Percentiles rank a stretch among this genome's conserved stretches.
These are phyloP conservation scores for Hemisphaericaspora xylanilytica DNA, from an alignment of 1,139 yeast species.

Conservation along the genomic window DNA sequence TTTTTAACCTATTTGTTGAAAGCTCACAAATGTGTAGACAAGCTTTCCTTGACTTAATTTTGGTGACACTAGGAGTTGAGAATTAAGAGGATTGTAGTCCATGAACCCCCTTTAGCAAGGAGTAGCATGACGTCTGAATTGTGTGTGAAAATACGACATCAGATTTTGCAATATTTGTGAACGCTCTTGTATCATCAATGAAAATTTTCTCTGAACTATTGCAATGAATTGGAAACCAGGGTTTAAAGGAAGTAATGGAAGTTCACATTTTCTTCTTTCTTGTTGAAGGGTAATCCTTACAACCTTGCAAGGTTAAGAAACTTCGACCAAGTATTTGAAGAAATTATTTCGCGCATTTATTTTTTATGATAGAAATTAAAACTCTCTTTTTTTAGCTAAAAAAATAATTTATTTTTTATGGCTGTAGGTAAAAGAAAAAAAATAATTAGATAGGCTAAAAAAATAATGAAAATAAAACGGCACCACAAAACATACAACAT, in stretches of 20 bases:
- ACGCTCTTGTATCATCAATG: too few species aligned
- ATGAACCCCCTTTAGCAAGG: too few species aligned
- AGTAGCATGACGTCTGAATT: too few species aligned
- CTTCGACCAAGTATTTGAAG: neutral
- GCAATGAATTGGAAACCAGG: too few species aligned
- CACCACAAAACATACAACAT: slow-evolving; percentile 1
- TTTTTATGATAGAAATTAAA: neutral
- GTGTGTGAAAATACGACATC: too few species aligned
- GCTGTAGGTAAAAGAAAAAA: neutral
- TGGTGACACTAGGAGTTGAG: too few species aligned
- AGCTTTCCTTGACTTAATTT: too few species aligned
- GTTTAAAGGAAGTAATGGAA: neutral
- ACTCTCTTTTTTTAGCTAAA: neutral
- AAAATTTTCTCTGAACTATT: too few species aligned
- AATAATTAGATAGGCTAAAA: neutral
- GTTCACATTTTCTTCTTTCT: neutral
- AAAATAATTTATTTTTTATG: neutral
- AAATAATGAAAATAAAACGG: neutral
- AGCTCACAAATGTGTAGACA: too few species aligned
- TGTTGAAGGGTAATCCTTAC: neutral
- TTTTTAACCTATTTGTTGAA: too few species aligned
- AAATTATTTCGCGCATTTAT: neutral
- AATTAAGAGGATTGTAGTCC: too few species aligned
- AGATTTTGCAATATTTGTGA: too few species aligned
- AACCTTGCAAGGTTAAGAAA: neutral